Percentiles rank a stretch among this genome's conserved stretches.
Evolutionary conservation across 176 grass and related monocot species (phyloP).

Genomic region (Themeda triandra): DNA sequence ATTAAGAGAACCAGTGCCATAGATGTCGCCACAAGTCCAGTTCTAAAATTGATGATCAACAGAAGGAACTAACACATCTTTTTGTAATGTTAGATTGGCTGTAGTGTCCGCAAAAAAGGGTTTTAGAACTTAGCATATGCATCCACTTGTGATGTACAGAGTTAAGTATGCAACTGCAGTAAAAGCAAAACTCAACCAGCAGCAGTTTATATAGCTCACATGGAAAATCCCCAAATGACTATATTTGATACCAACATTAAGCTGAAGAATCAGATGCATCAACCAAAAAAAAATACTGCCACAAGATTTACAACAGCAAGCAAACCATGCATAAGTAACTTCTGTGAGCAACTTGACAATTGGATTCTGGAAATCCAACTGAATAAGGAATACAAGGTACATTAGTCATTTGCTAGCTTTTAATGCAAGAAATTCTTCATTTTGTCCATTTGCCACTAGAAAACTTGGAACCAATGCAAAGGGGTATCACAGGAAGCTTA

Average conservation of each 20-base stretch:
- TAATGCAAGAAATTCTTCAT: neutral
- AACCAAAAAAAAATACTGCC: neutral
- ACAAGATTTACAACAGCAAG: neutral
- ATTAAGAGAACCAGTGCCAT: neutral
- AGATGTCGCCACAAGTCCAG: neutral
- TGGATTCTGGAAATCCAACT: neutral
- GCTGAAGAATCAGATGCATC: neutral
- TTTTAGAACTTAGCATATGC: neutral
- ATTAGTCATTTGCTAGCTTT: neutral
- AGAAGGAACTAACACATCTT: neutral
- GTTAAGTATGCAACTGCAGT: neutral
- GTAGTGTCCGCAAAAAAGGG: neutral
- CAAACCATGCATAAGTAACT: neutral
- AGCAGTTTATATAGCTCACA: neutral
- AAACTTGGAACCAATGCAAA: neutral
- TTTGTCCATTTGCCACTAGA: neutral
- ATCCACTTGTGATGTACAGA: neutral
- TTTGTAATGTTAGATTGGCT: neutral
- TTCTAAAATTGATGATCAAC: neutral
- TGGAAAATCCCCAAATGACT: neutral
- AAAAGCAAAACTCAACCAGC: neutral
- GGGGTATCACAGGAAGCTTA: slow-evolving; percentile 36
- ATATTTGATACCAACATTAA: neutral
- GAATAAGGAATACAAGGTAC: neutral
- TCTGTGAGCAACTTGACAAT: neutral